Percentiles rank a stretch among this genome's conserved stretches.
These are phyloP conservation scores for Gynostemma pentaphyllum DNA, from an alignment of 306 rosid genomes.

Conservation along the genomic window DNA sequence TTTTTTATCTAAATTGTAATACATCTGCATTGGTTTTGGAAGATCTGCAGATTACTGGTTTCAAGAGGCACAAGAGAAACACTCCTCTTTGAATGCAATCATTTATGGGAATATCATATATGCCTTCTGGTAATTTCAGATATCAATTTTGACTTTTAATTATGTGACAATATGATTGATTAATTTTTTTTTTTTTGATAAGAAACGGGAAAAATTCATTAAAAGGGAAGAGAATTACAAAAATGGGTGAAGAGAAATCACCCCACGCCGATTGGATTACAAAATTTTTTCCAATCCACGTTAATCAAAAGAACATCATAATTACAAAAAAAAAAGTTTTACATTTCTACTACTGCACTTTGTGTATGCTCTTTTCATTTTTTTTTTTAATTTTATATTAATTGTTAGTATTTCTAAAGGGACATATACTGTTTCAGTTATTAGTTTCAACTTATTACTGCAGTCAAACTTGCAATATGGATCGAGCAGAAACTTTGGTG, in stretches of 20 bases:
- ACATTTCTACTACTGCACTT: too few relatives aligned
- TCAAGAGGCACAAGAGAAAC: slow-evolving; percentile 71
- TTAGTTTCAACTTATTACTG: slow-evolving; percentile 1
- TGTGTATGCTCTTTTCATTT: neutral
- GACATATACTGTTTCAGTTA: neutral
- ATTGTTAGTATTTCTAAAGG: neutral
- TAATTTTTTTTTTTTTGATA: too few relatives aligned
- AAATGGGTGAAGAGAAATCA: too few relatives aligned
- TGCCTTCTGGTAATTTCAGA: slow-evolving; percentile 66
- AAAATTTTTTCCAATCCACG: too few relatives aligned
- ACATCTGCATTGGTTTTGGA: slow-evolving; percentile 39
- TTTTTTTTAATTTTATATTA: neutral
- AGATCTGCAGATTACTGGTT: slow-evolving; percentile 99
- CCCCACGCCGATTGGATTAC: too few relatives aligned
- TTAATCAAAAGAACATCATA: too few relatives aligned
- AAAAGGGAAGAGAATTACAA: too few relatives aligned
- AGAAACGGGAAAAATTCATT: too few relatives aligned
- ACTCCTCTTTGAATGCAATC: slow-evolving; percentile 63
- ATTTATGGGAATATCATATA: slow-evolving; percentile 83
- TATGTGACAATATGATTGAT: neutral
- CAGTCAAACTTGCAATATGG: slow-evolving; percentile 77
- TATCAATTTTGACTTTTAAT: slow-evolving; percentile 9
- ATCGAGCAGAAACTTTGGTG: slow-evolving; percentile 75
- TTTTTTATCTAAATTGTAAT: slow-evolving; percentile 17
- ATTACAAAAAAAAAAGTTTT: too few relatives aligned